A percentile compares a stretch with the other conserved stretches of the same genome.
These are phyloP conservation scores for Umbelopsis sp. DNA, from an alignment of 192 early-diverging fungal species.

Conservation along the genomic window DNA sequence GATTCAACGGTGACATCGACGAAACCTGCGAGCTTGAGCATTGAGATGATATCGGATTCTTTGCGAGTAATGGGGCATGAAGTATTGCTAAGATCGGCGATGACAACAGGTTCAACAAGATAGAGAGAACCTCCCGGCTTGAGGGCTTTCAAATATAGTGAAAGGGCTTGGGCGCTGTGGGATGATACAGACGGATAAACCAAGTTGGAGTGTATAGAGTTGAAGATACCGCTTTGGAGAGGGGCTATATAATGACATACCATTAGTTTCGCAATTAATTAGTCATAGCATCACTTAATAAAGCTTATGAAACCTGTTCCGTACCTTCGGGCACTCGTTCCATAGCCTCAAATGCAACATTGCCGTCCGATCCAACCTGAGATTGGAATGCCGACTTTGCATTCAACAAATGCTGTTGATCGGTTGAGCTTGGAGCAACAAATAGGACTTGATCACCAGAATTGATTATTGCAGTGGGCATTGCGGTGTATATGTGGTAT, in stretches of 20 bases:
- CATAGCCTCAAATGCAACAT: slow-evolving; percentile 82
- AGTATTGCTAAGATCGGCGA: slow-evolving; percentile 42
- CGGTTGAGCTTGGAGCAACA: slow-evolving; percentile 45
- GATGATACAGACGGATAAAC: slow-evolving; percentile 56
- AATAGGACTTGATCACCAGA: slow-evolving; percentile 50
- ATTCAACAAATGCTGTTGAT: slow-evolving; percentile 44
- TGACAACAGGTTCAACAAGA: slow-evolving; percentile 69
- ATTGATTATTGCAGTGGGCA: slow-evolving; percentile 28
- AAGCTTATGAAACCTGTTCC: not conserved
- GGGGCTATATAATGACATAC: slow-evolving; percentile 35
- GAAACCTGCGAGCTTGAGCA: slow-evolving; percentile 85
- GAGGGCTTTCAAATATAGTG: slow-evolving; percentile 63
- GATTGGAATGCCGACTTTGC: slow-evolving; percentile 42
- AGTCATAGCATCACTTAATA: no score
- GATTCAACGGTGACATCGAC: slow-evolving; percentile 58
- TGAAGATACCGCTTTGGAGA: slow-evolving; percentile 58
- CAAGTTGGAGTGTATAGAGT: slow-evolving; percentile 61
- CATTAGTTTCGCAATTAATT: not conserved
- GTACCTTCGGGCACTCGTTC: slow-evolving; percentile 71
- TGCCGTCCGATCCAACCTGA: slow-evolving; percentile 53
- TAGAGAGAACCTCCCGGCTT: slow-evolving; percentile 66
- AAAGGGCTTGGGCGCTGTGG: slow-evolving; percentile 65
- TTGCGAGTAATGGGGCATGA: slow-evolving; percentile 59
- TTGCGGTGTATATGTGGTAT: not conserved
- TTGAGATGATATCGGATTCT: slow-evolving; percentile 60